These are phyloP conservation scores for Hericium coralloides DNA, from an alignment of 768 basidiomycete species.

Conservation along the genomic window DNA sequence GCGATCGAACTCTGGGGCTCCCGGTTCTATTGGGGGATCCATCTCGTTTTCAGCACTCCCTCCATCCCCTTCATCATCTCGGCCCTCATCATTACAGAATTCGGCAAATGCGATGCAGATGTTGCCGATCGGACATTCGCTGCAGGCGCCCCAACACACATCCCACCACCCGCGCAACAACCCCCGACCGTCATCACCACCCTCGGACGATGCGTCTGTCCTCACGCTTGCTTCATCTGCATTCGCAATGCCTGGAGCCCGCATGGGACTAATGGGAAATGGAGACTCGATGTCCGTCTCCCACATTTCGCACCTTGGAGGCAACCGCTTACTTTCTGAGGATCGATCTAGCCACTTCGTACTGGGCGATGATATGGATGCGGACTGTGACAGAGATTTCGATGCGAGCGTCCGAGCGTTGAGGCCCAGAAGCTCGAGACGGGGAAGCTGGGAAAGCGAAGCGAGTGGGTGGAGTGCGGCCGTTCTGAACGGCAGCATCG, in stretches of 20 bases:
- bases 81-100: conserved; percentile 25
- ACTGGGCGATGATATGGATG: conserved; percentile 33
- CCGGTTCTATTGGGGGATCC: conserved; percentile 41
- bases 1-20: conserved; percentile 37
- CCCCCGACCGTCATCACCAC: conserved; percentile 85
- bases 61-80: conserved; percentile 37
- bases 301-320: conserved; percentile 43
- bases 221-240: conserved; percentile 92
- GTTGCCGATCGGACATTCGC: conserved; percentile 24
- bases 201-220: conserved; percentile 85
- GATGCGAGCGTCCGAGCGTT: conserved; percentile 89
- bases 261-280: conserved; percentile 27
- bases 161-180: conserved; percentile 94
- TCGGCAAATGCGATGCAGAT: conserved; percentile 15
- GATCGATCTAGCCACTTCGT: conserved; percentile 64
- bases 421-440: conserved; percentile 73
- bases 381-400: conserved; percentile 45
- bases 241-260: conserved; percentile 62
- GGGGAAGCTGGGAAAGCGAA: conserved; percentile 90
- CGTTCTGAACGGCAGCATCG: conserved; percentile 39
- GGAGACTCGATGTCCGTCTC: conserved; percentile 52
- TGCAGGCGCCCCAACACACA: conserved; percentile 85
- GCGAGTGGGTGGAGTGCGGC: conserved; percentile 83
- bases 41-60: conserved; percentile 71
- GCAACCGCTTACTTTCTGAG: conserved; percentile 24